Evolutionary conservation across 139 green algal genomes (phyloP).

Genomic region (Zygnema circumcarinatum): DNA sequence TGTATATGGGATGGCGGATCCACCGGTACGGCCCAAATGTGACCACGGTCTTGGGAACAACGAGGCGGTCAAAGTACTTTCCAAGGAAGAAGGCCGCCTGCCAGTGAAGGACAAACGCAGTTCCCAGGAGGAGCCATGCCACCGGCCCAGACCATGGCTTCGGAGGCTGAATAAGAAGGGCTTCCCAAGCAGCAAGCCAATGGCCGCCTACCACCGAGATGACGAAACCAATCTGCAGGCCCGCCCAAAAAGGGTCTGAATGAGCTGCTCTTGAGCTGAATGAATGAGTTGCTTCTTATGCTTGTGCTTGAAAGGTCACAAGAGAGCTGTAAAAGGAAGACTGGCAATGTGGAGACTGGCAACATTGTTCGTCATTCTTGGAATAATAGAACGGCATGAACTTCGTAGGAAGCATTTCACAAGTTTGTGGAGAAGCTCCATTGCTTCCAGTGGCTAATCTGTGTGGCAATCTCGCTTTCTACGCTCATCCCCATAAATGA

Average conservation of each 20-base stretch:
- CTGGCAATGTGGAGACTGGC: not conserved
- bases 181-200: conserved; percentile 62
- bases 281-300: not conserved
- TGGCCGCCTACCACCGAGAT: conserved; percentile 65
- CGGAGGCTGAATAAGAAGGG: not conserved
- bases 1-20: conserved; percentile 78
- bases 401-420: too few species aligned
- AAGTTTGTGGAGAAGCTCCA: too few species aligned
- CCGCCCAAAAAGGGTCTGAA: not conserved
- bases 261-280: not conserved
- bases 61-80: conserved; percentile 70
- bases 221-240: conserved; percentile 64
- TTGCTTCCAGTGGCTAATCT: too few species aligned
- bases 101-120: conserved; percentile 61
- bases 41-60: conserved; percentile 65
- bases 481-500: too few species aligned
- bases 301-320: not conserved
- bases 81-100: conserved; percentile 56
- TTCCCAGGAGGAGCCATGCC: conserved; percentile 53
- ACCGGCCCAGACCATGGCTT: conserved; percentile 24
- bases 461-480: too few species aligned
- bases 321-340: not conserved
- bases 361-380: not conserved
- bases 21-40: conserved; percentile 67
- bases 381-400: too few species aligned